Conservation (phyloP, 441 rosid species). For the Erysimum pusillum region DNA sequence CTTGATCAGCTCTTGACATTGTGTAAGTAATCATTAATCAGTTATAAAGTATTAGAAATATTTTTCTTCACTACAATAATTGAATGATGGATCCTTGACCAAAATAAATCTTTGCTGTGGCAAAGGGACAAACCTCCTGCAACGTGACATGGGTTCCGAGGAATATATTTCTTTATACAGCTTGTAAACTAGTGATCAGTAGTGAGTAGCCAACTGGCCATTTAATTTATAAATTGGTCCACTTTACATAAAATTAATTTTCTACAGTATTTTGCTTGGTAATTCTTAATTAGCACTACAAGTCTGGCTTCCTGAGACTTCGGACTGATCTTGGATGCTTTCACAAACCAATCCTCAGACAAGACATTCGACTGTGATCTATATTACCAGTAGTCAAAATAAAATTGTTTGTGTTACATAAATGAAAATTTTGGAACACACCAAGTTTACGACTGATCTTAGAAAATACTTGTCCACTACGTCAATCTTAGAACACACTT, state of each 20-base stretch:
- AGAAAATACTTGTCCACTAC: neutral
- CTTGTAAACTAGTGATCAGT: neutral
- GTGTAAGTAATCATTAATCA: too few relatives aligned
- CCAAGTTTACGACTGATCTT: neutral
- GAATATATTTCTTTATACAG: constrained; percentile 19
- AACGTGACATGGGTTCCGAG: constrained; percentile 30
- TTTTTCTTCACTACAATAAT: too few relatives aligned
- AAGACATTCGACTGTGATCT: neutral
- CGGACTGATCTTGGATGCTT: neutral
- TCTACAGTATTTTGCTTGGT: too few relatives aligned
- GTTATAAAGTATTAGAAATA: too few relatives aligned
- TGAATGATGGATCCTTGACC: neutral
- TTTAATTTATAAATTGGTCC: neutral
- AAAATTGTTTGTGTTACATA: neutral
- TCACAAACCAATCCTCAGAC: neutral
- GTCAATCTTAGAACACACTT: neutral
- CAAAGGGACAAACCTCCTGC: constrained; percentile 5
- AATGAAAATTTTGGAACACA: neutral
- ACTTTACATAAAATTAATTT: too few relatives aligned
- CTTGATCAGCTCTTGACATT: too few relatives aligned
- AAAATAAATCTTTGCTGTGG: neutral
- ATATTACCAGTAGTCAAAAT: neutral
- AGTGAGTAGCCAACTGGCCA: constrained; percentile 26
- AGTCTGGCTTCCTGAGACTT: neutral
- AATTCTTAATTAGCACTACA: neutral